Base-by-base conservation (phyloP, 345 rosid genomes). In the Arabis alpina region DNA sequence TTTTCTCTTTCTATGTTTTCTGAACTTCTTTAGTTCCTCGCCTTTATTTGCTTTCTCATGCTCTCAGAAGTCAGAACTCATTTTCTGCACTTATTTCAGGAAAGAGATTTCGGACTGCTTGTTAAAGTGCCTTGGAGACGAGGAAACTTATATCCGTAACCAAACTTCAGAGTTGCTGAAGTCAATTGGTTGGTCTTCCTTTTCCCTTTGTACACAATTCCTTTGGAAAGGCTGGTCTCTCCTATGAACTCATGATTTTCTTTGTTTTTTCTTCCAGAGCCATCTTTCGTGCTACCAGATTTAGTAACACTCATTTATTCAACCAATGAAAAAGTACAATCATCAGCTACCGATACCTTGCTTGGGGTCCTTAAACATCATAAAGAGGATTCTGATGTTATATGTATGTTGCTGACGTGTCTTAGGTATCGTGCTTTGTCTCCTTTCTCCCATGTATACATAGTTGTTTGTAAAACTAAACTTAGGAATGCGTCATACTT, bases 391-490 rank as follows among this genome's bases (percentile, higher is more conserved):
- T 82, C 85, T 79, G 87, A 81, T 71, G 87, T 85, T 60, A 79
- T 93, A 59, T 83, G 86, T 62, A 57, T 87, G 84, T 75, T 90
- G 72, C 84, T 93, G 49, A 96, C 89, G 68, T 81, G 86, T 82
- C 85, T 93, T 39, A 88, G 96, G 98, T 90, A 84, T 42, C 44
- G 44, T 67, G 68, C 55, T 73, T 66, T 64, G 8, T 58, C 54
- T 41, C 59, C 13, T 62, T 16, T 42, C 47, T 14, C 13, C 25
- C 42, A 6, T 47, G 52, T 45, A 49, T 68, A 23, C 71, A 28
- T 56, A 54, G 23, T 8, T 70, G 14, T 55, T 56, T 10, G 27
- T 50, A 59, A 50, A 12, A 37, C 30, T 32, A 41, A 44, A 51
- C 54, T 40, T 50, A 45, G 19, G 12, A 52, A 42, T 61, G 25